Evolutionary conservation across 768 basidiomycete genomes (phyloP).

Genomic region (Panaeolus papilionaceus): DNA sequence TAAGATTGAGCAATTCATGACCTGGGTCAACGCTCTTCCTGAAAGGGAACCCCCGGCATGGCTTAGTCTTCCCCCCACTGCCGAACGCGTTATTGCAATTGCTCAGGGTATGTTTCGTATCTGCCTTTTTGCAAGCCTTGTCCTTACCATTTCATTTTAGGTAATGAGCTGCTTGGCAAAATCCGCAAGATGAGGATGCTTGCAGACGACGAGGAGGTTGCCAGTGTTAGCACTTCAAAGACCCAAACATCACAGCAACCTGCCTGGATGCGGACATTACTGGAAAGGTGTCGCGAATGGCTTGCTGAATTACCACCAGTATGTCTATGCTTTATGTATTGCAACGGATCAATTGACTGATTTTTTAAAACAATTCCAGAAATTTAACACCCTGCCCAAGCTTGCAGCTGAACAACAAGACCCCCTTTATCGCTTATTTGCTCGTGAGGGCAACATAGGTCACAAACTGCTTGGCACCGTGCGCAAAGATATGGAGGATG

Average conservation of each 20-base stretch:
- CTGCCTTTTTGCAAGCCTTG: neutral
- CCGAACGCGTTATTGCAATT: constrained; percentile 90
- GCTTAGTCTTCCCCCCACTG: constrained; percentile 91
- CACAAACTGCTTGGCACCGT: constrained; percentile 80
- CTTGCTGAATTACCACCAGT: constrained; percentile 78
- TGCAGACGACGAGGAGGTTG: constrained; percentile 88
- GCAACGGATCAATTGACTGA: neutral
- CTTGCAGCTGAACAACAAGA: constrained; percentile 77
- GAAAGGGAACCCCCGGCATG: constrained; percentile 95
- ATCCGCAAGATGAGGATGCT: constrained; percentile 93
- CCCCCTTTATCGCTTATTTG: constrained; percentile 88
- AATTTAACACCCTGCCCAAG: constrained; percentile 67
- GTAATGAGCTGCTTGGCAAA: constrained; percentile 82
- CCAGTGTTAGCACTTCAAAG: constrained; percentile 61
- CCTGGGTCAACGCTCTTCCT: constrained; percentile 89
- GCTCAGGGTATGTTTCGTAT: constrained; percentile 74
- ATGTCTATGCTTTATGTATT: constrained; percentile 30
- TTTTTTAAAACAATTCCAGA: constrained; percentile 43
- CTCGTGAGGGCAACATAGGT: constrained; percentile 85
- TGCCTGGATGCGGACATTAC: constrained; percentile 91
- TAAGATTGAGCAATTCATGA: constrained; percentile 87
- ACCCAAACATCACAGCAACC: constrained; percentile 78
- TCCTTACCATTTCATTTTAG: constrained; percentile 43
- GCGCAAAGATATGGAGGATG: constrained; percentile 79
- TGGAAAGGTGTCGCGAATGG: constrained; percentile 88